A percentile compares a stretch with the other conserved stretches of the same genome.
phyloP scores from a whole-genome alignment of 148 eudicot genomes.

The Pharnaceum exiguum region DNA sequence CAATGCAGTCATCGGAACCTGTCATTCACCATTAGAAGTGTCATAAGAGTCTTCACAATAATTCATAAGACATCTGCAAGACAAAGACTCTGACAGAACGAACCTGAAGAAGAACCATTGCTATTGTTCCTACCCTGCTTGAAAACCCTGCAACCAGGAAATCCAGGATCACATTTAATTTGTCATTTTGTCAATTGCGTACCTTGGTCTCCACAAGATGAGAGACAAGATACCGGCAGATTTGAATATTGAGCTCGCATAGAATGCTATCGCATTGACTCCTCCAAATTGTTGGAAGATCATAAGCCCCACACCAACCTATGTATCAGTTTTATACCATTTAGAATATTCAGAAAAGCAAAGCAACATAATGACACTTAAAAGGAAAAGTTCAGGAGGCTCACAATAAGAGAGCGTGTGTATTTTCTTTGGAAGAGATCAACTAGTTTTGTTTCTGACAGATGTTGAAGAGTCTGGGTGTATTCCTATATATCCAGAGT shows the following conservation, averaged over 20 bases:
- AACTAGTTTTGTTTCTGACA: conserved; percentile 30
- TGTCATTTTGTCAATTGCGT: too few species aligned
- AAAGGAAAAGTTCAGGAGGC: conserved; percentile 13
- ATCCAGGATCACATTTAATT: neutral
- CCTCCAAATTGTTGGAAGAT: conserved; percentile 72
- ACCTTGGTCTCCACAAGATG: conserved; percentile 2
- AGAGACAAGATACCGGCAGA: conserved; percentile 47
- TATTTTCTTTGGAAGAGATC: conserved; percentile 59
- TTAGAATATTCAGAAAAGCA: neutral
- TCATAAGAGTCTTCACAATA: neutral
- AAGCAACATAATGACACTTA: neutral
- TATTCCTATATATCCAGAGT: too few species aligned
- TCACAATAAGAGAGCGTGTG: conserved; percentile 55
- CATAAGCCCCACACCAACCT: conserved; percentile 83
- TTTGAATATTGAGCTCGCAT: conserved; percentile 56
- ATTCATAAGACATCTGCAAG: neutral
- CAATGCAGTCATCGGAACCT: conserved; percentile 52
- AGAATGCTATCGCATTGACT: conserved; percentile 52
- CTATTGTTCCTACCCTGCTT: conserved; percentile 45
- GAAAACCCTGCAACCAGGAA: conserved; percentile 45
- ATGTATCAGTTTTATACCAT: neutral
- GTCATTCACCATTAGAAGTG: conserved; percentile 7
- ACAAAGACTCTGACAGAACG: neutral
- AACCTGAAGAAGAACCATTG: conserved; percentile 59
- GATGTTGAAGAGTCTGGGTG: conserved; percentile 37